phyloP scores from a whole-genome alignment of 345 rosid genomes.

The Linum tenue region DNA sequence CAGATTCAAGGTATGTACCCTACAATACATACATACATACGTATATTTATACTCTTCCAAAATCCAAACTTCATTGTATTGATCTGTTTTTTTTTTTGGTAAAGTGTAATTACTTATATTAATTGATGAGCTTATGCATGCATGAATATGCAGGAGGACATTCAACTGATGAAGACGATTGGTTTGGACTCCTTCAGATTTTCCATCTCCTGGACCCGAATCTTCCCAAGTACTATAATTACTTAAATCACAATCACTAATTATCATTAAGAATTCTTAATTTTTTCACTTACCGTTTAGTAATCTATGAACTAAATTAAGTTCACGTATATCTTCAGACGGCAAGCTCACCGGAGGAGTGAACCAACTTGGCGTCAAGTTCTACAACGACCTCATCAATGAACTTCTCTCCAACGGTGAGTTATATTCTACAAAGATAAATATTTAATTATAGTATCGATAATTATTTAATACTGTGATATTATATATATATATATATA shows the following conservation, averaged over 20 bases:
- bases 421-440: too few species aligned
- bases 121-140: too few species aligned
- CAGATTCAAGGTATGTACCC: slow-evolving; percentile 5
- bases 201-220: slow-evolving; percentile 19
- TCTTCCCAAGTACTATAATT: slow-evolving; percentile 9
- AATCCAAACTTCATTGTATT: too few species aligned
- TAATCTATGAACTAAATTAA: too few species aligned
- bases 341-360: slow-evolving; percentile 15
- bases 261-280: too few species aligned
- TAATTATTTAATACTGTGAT: too few species aligned
- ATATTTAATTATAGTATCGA: too few species aligned
- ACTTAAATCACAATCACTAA: neutral
- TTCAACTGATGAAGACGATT: slow-evolving; percentile 13
- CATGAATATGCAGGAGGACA: slow-evolving; percentile 13
- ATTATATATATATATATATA: too few species aligned
- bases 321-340: neutral
- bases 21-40: too few species aligned
- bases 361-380: slow-evolving; percentile 13
- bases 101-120: too few species aligned
- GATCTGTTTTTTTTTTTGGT: neutral
- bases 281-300: too few species aligned
- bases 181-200: slow-evolving; percentile 19
- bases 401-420: slow-evolving; percentile 17
- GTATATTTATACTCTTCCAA: too few species aligned
- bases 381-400: slow-evolving; percentile 19